These are phyloP conservation scores for Penicillium sumatraense DNA, from an alignment of 2,329 filamentous ascomycete species.

Conservation along the genomic window DNA sequence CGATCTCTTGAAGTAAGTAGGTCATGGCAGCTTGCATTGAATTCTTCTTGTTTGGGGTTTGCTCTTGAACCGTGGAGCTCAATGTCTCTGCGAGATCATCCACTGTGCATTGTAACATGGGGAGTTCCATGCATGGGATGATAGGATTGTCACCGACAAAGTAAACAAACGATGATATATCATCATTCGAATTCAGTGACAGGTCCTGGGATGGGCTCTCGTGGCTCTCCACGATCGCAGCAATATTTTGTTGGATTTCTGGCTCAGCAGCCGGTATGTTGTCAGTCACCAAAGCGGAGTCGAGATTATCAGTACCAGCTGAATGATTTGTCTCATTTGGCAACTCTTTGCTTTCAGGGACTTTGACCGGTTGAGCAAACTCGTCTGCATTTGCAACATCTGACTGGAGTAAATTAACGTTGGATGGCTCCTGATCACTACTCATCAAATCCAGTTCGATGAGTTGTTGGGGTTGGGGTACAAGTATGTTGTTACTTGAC, in stretches of 20 bases:
- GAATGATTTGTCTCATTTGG: too few species aligned
- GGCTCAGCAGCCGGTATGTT: too few species aligned
- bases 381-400: not conserved
- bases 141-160: not conserved
- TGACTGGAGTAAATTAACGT: not conserved
- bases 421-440: too few species aligned
- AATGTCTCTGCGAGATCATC: not conserved
- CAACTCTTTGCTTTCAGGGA: too few species aligned
- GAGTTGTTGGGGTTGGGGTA: not conserved
- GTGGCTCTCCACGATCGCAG: too few species aligned
- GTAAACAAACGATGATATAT: not conserved
- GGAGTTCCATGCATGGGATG: not conserved
- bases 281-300: too few species aligned
- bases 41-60: not conserved
- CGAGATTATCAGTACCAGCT: too few species aligned
- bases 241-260: too few species aligned
- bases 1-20: not conserved
- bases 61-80: not conserved
- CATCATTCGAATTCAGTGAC: too few species aligned
- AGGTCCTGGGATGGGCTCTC: too few species aligned
- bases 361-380: too few species aligned
- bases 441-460: not conserved
- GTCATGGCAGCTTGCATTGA: not conserved
- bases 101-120: not conserved
- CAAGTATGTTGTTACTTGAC: not conserved